Percentiles rank a stretch among this genome's conserved stretches.
These are phyloP conservation scores for Colletotrichum siamense DNA, from an alignment of 2,329 filamentous ascomycete species.

Conservation along the genomic window DNA sequence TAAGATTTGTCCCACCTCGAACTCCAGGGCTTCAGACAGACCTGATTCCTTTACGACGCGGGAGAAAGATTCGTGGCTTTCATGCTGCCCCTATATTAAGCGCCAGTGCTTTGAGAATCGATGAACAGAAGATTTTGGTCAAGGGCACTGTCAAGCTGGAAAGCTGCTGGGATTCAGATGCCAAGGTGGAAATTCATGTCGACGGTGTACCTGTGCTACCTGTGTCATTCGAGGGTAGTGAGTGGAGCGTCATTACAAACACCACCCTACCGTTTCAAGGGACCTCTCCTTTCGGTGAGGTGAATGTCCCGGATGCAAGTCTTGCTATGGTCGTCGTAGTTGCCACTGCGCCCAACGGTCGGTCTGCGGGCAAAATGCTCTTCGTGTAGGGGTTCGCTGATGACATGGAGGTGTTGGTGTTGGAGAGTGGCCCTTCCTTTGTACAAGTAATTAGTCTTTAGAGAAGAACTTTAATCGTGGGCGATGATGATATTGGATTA, in stretches of 20 bases:
- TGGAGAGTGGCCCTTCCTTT: background rate
- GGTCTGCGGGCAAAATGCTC: background rate
- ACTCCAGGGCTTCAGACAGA: background rate
- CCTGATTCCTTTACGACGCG: background rate
- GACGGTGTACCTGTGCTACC: background rate
- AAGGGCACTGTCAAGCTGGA: background rate
- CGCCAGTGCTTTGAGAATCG: background rate
- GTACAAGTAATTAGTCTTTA: background rate
- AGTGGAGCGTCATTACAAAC: background rate
- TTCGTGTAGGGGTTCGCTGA: background rate
- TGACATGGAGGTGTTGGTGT: background rate
- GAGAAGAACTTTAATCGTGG: background rate
- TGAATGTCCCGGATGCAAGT: background rate
- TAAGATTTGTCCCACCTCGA: background rate
- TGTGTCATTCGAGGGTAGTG: background rate
- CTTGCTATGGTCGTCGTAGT: background rate
- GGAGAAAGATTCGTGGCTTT: background rate
- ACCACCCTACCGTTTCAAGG: background rate
- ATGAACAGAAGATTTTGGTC: background rate
- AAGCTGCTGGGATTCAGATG: background rate
- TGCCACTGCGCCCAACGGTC: background rate
- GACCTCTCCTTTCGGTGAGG: background rate
- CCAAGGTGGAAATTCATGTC: background rate
- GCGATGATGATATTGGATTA: background rate
- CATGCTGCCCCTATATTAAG: background rate